phyloP scores from a whole-genome alignment of 805 yeast species.

The Geotrichum ghanense region DNA sequence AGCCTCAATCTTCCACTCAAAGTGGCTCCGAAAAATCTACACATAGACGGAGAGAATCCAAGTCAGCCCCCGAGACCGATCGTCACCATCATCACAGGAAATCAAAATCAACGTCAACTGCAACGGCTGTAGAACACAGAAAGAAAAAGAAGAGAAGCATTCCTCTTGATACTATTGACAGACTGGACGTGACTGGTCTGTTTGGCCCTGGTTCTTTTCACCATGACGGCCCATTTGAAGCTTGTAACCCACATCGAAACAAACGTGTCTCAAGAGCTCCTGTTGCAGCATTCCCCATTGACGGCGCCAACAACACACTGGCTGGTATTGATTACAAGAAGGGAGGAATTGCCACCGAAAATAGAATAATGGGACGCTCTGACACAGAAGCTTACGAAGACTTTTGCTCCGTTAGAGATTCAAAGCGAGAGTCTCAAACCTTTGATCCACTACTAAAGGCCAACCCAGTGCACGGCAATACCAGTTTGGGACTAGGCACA shows the following conservation, averaged over 20 bases:
- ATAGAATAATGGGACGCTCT: slow-evolving; percentile 65
- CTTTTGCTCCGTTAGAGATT: slow-evolving; percentile 14
- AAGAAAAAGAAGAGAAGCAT: slow-evolving; percentile 32
- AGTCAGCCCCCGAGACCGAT: too few species aligned
- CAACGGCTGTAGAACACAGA: too few species aligned
- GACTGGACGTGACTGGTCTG: slow-evolving; percentile 88
- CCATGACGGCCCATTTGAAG: slow-evolving; percentile 98
- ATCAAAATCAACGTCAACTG: too few species aligned
- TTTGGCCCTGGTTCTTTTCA: slow-evolving; percentile 91
- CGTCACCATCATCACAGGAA: too few species aligned
- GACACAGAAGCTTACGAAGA: slow-evolving; percentile 38
- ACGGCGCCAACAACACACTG: slow-evolving; percentile 86
- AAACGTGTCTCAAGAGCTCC: slow-evolving; percentile 65
- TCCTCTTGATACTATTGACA: slow-evolving; percentile 87
- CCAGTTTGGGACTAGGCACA: slow-evolving; percentile 82
- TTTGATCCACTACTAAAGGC: slow-evolving; percentile 64
- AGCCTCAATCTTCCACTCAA: too few species aligned
- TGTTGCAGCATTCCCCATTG: slow-evolving; percentile 87
- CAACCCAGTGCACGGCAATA: slow-evolving; percentile 70
- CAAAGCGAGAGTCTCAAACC: slow-evolving; percentile 15
- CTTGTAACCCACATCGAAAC: slow-evolving; percentile 94
- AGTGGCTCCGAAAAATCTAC: too few species aligned
- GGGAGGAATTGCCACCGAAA: slow-evolving; percentile 35
- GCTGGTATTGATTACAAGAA: slow-evolving; percentile 47
- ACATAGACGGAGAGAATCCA: too few species aligned